phyloP scores from a whole-genome alignment of 192 early-diverging fungal genomes.

The Haplosporangium gracile region DNA sequence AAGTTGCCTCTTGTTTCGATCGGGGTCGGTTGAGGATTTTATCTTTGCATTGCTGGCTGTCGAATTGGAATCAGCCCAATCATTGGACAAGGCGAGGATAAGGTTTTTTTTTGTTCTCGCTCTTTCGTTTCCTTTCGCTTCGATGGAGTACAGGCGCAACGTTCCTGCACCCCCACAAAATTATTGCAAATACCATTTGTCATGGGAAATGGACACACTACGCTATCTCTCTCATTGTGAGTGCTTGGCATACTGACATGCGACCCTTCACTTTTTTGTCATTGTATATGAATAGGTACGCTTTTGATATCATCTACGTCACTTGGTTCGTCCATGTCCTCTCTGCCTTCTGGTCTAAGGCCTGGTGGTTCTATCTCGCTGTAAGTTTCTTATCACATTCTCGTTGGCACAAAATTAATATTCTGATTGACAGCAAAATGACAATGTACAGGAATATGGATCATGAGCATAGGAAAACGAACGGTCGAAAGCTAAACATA shows the following conservation, averaged over 20 bases:
- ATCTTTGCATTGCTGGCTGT: not conserved
- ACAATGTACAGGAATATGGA: not conserved
- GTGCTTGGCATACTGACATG: slow-evolving; percentile 10
- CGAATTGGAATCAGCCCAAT: slow-evolving; percentile 4
- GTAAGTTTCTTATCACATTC: slow-evolving; percentile 46
- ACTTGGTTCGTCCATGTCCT: slow-evolving; percentile 82
- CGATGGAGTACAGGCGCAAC: not conserved
- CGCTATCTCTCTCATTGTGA: not conserved
- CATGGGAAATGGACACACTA: slow-evolving; percentile 51
- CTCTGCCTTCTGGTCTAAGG: slow-evolving; percentile 69
- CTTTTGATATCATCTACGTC: slow-evolving; percentile 89
- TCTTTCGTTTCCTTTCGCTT: slow-evolving; percentile 24
- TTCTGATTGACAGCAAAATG: not conserved
- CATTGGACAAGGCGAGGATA: not conserved
- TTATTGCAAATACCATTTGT: slow-evolving; percentile 42
- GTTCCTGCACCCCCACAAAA: slow-evolving; percentile 1
- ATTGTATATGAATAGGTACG: slow-evolving; percentile 68
- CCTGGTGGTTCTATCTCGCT: slow-evolving; percentile 64
- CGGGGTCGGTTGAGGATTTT: not conserved
- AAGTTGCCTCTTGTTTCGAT: slow-evolving; percentile 29
- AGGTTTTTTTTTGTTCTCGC: slow-evolving; percentile 8
- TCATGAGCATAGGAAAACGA: not conserved
- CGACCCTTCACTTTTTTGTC: slow-evolving; percentile 10
- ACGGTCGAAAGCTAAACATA: not conserved
- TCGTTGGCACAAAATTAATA: not conserved